A percentile compares a stretch with the other conserved stretches of the same genome.
Conservation (phyloP, 345 rosid genomes). For the Lepidium aucheri region DNA sequence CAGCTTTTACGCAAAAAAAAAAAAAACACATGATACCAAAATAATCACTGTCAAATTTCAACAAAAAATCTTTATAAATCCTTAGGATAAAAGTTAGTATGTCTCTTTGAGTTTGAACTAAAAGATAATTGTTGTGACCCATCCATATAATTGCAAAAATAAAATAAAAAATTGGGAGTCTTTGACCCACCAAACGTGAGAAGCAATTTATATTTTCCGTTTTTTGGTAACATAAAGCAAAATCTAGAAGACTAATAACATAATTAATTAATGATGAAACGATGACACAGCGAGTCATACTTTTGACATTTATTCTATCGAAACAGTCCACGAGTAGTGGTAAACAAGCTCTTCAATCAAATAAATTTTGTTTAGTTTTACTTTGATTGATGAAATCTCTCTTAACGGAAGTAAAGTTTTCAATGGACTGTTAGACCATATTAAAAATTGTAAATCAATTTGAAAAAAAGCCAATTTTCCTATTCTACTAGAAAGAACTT, state of each 20-base stretch:
- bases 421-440: too few species aligned
- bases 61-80: neutral
- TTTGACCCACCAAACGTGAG: slow-evolving; percentile 26
- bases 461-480: too few species aligned
- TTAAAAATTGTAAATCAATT: too few species aligned
- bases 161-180: neutral
- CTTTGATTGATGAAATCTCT: too few species aligned
- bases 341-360: neutral
- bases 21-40: neutral
- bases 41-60: neutral
- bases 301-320: neutral
- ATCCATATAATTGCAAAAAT: neutral
- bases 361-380: too few species aligned
- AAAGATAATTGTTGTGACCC: neutral
- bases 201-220: slow-evolving; percentile 16
- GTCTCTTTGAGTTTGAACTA: neutral
- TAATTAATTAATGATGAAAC: neutral
- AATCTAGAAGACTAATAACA: neutral
- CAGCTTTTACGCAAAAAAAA: neutral
- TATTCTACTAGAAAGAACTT: too few species aligned
- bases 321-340: neutral
- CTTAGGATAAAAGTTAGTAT: neutral
- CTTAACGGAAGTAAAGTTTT: too few species aligned
- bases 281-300: neutral
- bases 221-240: neutral